Conservation (phyloP, 2,329 filamentous ascomycete species). For the Hirsutella rhossiliensis region DNA sequence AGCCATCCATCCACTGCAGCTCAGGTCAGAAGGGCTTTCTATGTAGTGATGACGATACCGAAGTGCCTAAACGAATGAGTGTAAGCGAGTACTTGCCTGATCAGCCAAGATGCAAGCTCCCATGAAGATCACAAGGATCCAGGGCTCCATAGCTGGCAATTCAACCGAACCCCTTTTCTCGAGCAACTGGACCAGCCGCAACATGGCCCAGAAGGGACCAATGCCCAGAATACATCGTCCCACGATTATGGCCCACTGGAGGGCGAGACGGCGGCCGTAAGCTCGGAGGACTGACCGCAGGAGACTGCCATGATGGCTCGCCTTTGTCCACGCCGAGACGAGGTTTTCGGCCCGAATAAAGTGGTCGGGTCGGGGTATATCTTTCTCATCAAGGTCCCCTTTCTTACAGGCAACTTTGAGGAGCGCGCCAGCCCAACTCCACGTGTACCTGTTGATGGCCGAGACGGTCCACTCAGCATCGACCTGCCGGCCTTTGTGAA, state of each 20-base stretch:
- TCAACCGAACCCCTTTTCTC: conserved; percentile 39
- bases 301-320: conserved; percentile 35
- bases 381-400: conserved; percentile 46
- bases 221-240: conserved; percentile 48
- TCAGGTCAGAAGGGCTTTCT: no score
- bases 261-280: conserved; percentile 40
- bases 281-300: conserved; percentile 48
- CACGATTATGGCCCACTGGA: conserved; percentile 48
- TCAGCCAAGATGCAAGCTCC: conserved; percentile 46
- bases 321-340: conserved; percentile 35
- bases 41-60: neutral
- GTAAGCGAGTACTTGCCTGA: conserved; percentile 16
- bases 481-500: conserved; percentile 42
- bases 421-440: conserved; percentile 47
- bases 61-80: neutral
- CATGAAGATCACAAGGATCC: conserved; percentile 57
- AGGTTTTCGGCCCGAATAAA: conserved; percentile 37
- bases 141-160: conserved; percentile 39
- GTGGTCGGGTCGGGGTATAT: conserved; percentile 50
- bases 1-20: conserved; percentile 45
- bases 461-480: conserved; percentile 52
- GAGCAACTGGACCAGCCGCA: conserved; percentile 51
- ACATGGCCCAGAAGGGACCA: conserved; percentile 57
- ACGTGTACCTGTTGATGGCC: conserved; percentile 50
- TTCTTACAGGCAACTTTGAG: conserved; percentile 43